Evolutionary conservation across 2,329 filamentous ascomycete species (phyloP), one percentile per base, ranked within the genome.

Genomic region (Aotearoamyces nothofagi): DNA sequence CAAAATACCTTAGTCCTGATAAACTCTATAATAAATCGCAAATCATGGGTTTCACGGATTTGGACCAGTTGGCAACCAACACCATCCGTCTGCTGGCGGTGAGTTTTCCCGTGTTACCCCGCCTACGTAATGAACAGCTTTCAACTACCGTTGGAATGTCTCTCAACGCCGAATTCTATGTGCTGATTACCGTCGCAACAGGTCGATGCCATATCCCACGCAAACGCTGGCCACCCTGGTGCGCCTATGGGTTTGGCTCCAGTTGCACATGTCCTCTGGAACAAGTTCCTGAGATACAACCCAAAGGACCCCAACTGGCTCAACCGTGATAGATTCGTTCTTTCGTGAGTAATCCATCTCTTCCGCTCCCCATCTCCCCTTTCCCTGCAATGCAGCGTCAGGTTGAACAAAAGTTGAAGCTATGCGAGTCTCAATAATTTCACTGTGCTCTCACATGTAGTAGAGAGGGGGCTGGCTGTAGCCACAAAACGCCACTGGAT

Each of bases 221-320:
- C 87, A 57, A 96, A 96, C 73, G 94, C 87, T 42, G 90, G 90
- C 55, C 90, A 98, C 66, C 90, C 90, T 51, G 90, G 90, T 69
- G 90, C 90, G 57, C 90, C 90, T 51, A 98, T 98, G 90, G 76
- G 72, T 54, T 69, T 44, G 17, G 13, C 15, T 11, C 14, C 29
- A 28, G 25, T 86, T 52, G 78, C 90, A 58, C 90, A 96, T 69
- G 83, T 96, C 51, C 74, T 98, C 42, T 98, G 82, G 67, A 92
- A 93, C 74, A 92, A 90, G 61, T 92, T 94, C 70, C 83, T 98
- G 83, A 92, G 64, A 57, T 98, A 94, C 73, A 98, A 96, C 78
- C 90, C 90, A 50, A 92, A 94, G 78, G 94, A 93, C 73, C 82
- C 90, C 47, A 69, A 83, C 42, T 98, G 86, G 86, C 52, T 90